Evolutionary conservation across 139 green algal genomes (phyloP), one percentile per base, ranked within the genome.

Genomic region (Chlorella sp.): DNA sequence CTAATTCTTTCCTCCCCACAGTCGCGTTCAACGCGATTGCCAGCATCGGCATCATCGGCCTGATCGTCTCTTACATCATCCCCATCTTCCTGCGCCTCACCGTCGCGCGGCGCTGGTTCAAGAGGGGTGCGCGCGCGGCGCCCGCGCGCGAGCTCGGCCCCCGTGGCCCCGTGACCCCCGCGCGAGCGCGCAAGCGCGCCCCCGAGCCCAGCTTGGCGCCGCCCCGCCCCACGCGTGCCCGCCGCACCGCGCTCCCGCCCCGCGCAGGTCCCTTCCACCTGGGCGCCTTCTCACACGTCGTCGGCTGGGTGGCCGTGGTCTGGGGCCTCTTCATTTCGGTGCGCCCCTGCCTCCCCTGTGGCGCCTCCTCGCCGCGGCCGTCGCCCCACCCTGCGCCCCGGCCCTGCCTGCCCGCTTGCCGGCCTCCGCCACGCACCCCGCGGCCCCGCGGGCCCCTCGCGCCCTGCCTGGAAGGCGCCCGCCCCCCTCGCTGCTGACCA

Each of bases 1-100:
- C 41, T 43, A 66, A n/a, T n/a, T n/a, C n/a, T n/a, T n/a, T n/a
- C n/a, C n/a, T n/a, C n/a, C n/a, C n/a, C n/a, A n/a, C n/a, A n/a
- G n/a, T n/a, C n/a, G 66, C 48, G 11, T 82, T 77, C 56, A 59
- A 55, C n/a, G 81, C 83, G 29, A 77, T 84, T 17, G 82, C 77
- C 31, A 77, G 80, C 29, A 74, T 84, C 27, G 80, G 77, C 25
- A 72, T 87, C 36, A 84, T 91, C 35, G 80, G 85, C 36, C 71
- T 90, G 29, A 81, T 81, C 46, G 61, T 88, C 45, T 83, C 78
- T 23, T 90, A 90, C 67, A 73, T 63, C 29, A 83, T 91, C 31
- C 87, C 87, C 60, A 86, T 90, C 58, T 82, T 71, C 43, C 74
- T 90, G 21, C 79, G 85, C 43, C 38, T 85, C 15, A 79, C 69